Base-by-base conservation (phyloP, 768 basidiomycete genomes). In the Lentinula aciculospora region DNA sequence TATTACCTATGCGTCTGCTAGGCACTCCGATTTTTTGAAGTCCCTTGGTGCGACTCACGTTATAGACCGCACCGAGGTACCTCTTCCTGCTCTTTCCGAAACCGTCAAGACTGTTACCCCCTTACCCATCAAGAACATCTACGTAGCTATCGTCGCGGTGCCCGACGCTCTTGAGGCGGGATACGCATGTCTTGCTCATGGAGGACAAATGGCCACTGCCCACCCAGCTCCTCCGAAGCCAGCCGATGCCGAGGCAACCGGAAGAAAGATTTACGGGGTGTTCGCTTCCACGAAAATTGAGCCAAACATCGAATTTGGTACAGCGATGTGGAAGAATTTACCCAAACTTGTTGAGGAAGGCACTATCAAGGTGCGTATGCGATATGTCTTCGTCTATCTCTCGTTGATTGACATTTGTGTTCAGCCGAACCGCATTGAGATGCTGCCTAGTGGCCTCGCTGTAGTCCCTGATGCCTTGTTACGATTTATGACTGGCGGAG, bases 11-110 rank as follows among this genome's bases (percentile, higher is more conserved):
- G 69, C 77, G 0, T 74, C 72, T 13, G 57, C 61, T 4, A 61
- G 67, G 10, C 68, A 75, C 49, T 45, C 67, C 29, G 58, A 63
- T 0, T 55, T 58, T n/a, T 70, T 78, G 27, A 68, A 72, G 60
- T 68, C 64, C 4, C 61, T 76, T 21, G 76, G 78, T 9, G 77
- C 73, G 5, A 76, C 77, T 0, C 59, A 74, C 34, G 66, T 80
- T 17, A 57, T 80, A 23, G 71, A 76, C 54, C 66, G 69, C 15
- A 27, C 28, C 2, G 31, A 31, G 10, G 40, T 53, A 5, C 36
- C 57, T 9, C 3, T 58, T 28, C 12, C n/a, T 28, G 42, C 10
- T 1, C 48, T 58, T 17, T 21, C 32, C 5, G 27, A 32, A 5
- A 17, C 4, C 17, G 28, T 58, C 2, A 50, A 53, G 31, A 7